Conservation (phyloP, 2,329 filamentous ascomycete genomes). For the Sclerotinia borealis region DNA sequence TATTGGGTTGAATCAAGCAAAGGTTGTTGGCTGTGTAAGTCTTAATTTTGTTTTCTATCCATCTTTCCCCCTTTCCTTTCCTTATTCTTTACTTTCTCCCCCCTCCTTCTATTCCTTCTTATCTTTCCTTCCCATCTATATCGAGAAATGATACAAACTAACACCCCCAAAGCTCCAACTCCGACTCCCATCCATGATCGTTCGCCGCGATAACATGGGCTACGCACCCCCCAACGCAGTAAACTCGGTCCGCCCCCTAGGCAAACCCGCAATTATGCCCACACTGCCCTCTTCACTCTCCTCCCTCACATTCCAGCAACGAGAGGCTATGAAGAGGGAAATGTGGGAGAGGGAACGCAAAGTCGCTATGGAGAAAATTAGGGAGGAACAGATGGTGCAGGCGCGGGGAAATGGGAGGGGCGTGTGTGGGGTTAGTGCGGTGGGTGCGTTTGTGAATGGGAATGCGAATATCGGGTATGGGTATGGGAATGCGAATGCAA, state of each 20-base stretch:
- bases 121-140: background rate
- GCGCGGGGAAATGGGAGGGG: background rate
- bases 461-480: no score
- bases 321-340: slow-evolving; percentile 43
- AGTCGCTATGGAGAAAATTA: slow-evolving; percentile 30
- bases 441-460: no score
- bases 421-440: background rate
- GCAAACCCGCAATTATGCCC: background rate
- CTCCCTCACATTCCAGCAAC: slow-evolving; percentile 37
- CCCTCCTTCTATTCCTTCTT: background rate
- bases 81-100: no score
- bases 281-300: background rate
- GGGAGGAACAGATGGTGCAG: background rate
- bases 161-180: slow-evolving; percentile 43
- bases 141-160: no score
- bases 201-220: slow-evolving; percentile 33
- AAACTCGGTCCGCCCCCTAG: background rate
- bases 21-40: slow-evolving; percentile 48
- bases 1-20: slow-evolving; percentile 53
- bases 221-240: slow-evolving; percentile 5
- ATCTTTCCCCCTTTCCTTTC: background rate
- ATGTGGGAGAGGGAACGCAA: slow-evolving; percentile 40
- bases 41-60: background rate
- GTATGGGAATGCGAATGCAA: no score
- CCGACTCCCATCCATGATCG: slow-evolving; percentile 57